Base-by-base conservation (phyloP, 768 basidiomycete genomes). In the Cystofilobasidium ferigula region DNA sequence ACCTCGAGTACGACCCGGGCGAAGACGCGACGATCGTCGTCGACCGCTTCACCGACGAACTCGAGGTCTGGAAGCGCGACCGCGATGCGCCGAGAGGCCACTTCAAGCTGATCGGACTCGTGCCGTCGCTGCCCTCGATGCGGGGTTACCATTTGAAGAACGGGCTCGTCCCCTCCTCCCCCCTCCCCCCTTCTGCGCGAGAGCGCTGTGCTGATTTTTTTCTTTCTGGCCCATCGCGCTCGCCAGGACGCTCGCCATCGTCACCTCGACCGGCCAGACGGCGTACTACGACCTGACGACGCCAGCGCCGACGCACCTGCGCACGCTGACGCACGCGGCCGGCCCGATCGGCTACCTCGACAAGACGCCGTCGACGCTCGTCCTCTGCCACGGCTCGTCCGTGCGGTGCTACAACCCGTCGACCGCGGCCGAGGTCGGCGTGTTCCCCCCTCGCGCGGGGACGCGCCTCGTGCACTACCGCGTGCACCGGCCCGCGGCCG, bases 341-440 rank as follows among this genome's bases (percentile, higher is more conserved):
- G 61, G 45, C 30, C 26, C 61, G n/a, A 51, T 62, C 24, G 61
- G 45, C 26, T 62, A 51, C 36, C 61, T 62, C 47, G 61, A 51
- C 34, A 62, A 51, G 43, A 36, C 43, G 16, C 26, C 22, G 4
- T n/a, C n/a, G 6, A 47, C 61, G 26, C 61, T 62, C 22, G 61
- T 62, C 24, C 45, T 51, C 45, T 62, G 61, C 47, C 61, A 62
- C 36, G 61, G 51, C 3, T 20, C 20, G 8, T 14, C 51, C 4
- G n/a, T 62, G 18, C 24, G 43, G 22, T 35, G 40, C 36, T 51
- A 62, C 48, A 22, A 38, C 47, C 45, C 61, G 5, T 10, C 53
- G 2, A 53, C 20, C 16, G 61, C 45, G 8, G 35, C 9, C 13
- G 34, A 51, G 43, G 28, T 2, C 8, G n/a, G 48, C 24, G 6